phyloP scores from a whole-genome alignment of 495 filamentous ascomycete genomes.

The Xylaria sp. region DNA sequence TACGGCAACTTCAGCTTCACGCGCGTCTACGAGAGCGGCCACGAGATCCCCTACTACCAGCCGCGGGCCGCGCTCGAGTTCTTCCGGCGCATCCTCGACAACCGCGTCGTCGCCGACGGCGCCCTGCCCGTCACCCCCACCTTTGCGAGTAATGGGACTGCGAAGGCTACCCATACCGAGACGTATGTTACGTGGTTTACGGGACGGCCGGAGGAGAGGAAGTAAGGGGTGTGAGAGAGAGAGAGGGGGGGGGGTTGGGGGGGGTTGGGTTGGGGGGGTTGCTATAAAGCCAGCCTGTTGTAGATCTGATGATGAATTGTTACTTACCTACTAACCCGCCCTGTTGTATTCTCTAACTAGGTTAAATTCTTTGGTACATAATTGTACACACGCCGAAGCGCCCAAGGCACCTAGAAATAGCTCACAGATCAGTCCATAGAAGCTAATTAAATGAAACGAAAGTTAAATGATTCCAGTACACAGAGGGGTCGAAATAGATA shows the following conservation, averaged over 20 bases:
- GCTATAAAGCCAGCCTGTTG: too few relatives aligned
- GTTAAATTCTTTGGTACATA: background rate
- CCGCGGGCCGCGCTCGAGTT: constrained; percentile 57
- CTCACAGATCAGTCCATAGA: background rate
- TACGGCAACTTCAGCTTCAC: constrained; percentile 70
- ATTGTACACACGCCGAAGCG: background rate
- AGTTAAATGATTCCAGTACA: background rate
- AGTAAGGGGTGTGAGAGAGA: constrained; percentile 21
- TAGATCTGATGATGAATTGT: too few relatives aligned
- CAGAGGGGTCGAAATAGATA: background rate
- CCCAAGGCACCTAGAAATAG: background rate
- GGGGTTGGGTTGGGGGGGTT: too few relatives aligned
- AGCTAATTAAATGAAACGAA: background rate
- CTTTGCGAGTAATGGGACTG: constrained; percentile 54
- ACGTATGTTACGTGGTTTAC: constrained; percentile 45
- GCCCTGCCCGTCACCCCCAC: constrained; percentile 45
- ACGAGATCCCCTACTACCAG: constrained; percentile 69
- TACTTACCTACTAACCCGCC: too few relatives aligned
- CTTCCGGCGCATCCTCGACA: constrained; percentile 36
- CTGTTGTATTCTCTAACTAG: background rate
- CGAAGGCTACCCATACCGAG: constrained; percentile 64
- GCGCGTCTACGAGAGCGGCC: constrained; percentile 65
- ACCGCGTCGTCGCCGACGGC: constrained; percentile 17
- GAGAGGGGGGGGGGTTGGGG: too few relatives aligned
- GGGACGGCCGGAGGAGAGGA: constrained; percentile 36